Percentiles rank a stretch among this genome's conserved stretches.
These are phyloP conservation scores for Rubia peregrina DNA, from an alignment of 305 asterid species.

Conservation along the genomic window DNA sequence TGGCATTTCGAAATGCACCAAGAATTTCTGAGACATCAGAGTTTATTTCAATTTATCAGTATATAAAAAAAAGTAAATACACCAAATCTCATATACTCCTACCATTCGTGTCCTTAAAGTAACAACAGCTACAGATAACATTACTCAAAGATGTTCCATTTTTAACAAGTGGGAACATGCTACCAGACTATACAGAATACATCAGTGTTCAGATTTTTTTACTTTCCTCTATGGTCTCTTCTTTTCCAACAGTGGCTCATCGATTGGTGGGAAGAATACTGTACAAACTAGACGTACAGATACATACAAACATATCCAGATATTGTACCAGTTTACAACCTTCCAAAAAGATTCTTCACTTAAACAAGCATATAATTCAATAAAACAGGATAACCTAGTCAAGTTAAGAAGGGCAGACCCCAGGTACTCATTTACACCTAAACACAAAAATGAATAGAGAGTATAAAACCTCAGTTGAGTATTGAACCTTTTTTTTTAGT, in stretches of 20 bases:
- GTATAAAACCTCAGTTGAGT: not conserved
- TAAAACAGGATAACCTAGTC: not conserved
- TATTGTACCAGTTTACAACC: not conserved
- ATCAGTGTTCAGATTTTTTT: not conserved
- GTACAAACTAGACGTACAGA: not conserved
- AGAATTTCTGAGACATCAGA: conserved; percentile 61
- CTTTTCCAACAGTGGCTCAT: not conserved
- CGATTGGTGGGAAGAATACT: not conserved
- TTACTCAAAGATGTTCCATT: not conserved
- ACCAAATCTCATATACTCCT: not conserved
- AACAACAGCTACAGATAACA: not conserved
- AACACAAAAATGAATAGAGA: not conserved
- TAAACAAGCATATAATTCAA: not conserved
- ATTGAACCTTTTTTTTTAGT: not conserved
- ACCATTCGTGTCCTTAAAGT: not conserved
- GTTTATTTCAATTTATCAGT: not conserved
- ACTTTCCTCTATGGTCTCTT: not conserved
- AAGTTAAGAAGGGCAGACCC: not conserved
- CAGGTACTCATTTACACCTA: not conserved
- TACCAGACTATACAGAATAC: not conserved
- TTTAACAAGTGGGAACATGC: not conserved
- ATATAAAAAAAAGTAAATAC: not conserved
- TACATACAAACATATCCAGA: not conserved
- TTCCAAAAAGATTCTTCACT: not conserved
- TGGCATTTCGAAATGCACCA: conserved; percentile 73